A percentile compares a stretch with the other conserved stretches of the same genome.
phyloP scores from a whole-genome alignment of 371 early-diverging fungal species.

The Saksenaea vasiformis region DNA sequence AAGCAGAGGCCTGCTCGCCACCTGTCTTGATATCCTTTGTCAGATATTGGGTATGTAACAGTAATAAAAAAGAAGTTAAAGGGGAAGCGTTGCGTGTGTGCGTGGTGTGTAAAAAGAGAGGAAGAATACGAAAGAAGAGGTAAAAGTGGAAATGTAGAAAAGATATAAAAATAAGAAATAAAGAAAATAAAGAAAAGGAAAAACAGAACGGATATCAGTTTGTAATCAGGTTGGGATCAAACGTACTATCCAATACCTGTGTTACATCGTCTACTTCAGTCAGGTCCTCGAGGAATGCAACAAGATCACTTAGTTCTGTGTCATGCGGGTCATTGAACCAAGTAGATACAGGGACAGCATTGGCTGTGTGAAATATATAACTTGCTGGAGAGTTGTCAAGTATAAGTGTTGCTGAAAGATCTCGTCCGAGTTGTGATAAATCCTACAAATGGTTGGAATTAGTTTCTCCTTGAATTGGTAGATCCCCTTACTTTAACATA shows the following conservation, averaged over 20 bases:
- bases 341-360: slow-evolving; percentile 91
- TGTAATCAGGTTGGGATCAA: neutral
- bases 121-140: neutral
- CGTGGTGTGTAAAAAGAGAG: neutral
- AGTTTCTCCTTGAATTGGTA: neutral
- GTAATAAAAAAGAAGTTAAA: neutral
- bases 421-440: slow-evolving; percentile 76
- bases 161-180: neutral
- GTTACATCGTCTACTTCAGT: slow-evolving; percentile 33
- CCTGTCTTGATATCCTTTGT: slow-evolving; percentile 1
- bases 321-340: slow-evolving; percentile 97
- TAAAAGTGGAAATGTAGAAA: neutral
- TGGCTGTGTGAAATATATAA: slow-evolving; percentile 91
- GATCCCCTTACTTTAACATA: slow-evolving; percentile 82
- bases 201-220: neutral
- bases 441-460: slow-evolving; percentile 46
- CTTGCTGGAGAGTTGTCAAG: slow-evolving; percentile 90
- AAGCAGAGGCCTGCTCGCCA: slow-evolving; percentile 2
- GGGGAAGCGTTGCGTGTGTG: neutral
- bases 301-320: slow-evolving; percentile 87
- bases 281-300: slow-evolving; percentile 79
- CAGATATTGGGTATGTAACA: slow-evolving; percentile 1
- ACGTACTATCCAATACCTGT: slow-evolving; percentile 17
- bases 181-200: neutral
- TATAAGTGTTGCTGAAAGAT: slow-evolving; percentile 73